Evolutionary conservation across 148 eudicot genomes (phyloP), one percentile per base, ranked within the genome.

Genomic region (Pouteria glomerata): DNA sequence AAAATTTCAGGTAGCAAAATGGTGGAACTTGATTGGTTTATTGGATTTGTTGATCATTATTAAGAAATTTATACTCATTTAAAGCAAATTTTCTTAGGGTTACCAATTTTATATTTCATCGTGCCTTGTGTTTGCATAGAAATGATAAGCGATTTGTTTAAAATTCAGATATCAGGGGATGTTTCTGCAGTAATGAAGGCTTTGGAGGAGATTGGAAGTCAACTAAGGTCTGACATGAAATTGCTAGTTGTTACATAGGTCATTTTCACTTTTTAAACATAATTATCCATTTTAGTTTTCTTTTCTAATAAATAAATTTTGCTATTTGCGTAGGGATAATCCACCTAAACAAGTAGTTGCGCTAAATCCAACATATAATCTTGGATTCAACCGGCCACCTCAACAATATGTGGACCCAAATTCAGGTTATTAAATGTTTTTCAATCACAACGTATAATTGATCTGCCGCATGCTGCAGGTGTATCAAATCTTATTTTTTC

Each of bases 291-390:
- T n/a, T 16, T 62, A 68, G 41, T 59, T 64, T 57, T 52, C 16
- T 11, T 24, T 61, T 45, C 55, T 27, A 39, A 66, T 47, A n/a
- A n/a, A n/a, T n/a, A n/a, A n/a, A 23, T 63, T 31, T 69, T 18
- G 72, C 8, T 26, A 19, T 16, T 47, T 77, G 27, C 18, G 1
- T 78, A 93, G 98, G 87, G 87, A 82, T 66, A 90, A 90, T 63
- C 96, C 98, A 47, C 89, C 96, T 65, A 93, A 84, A 74, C 90
- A 93, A 84, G 90, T 89, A 48, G 84, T 93, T 81, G 86, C 96
- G 41, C 82, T 93, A 80, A 93, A 84, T 81, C 98, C 98, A 31
- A 56, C 96, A 21, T 85, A 87, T 80, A 90, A 76, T 69, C 70
- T 70, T 79, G 91, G 88, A 47, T 73, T 80, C 62, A 78, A 75